Evolutionary conservation across 129 eudicot species (phyloP), one percentile per base, ranked within the genome.

Genomic region (Escallonia rubra): DNA sequence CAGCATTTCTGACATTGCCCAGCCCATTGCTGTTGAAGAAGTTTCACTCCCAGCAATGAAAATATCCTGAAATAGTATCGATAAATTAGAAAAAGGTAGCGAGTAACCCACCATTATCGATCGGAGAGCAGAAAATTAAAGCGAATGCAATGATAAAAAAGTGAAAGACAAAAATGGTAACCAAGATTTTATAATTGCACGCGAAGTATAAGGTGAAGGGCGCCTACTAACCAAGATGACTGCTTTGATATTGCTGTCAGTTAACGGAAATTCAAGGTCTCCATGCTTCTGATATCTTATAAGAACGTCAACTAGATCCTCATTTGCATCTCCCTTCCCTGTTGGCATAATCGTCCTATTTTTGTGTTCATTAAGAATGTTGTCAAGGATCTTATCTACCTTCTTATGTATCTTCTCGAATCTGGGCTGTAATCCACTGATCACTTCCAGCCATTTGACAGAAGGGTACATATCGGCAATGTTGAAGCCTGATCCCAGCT

Each of bases 261-360:
- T 72, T 4, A 72, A 53, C 2, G 34, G 66, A 54, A 70, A 45
- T 59, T 70, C 67, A 47, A 54, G 59, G 5, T 54, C 38, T 11
- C 23, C 59, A n/a, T 5, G 59, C 59, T 54, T 54, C 59, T 54
- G 59, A 54, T 11, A 4, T 56, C 78, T 76, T 34, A 83, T 56
- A 5, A 83, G 64, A 65, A 79, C 80, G 47, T 83, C 85, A n/a
- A 83, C 80, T 2, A 80, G 75, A 53, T 83, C 89, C 59, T 79
- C 79, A 40, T 70, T 45, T 7, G 6, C 71, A 46, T 70, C 74
- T 15, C 45, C 40, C 40, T 68, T 42, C 5, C 51, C 64, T 6
- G 9, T 48, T 5, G 4, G 46, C 15, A 10, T 57, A 11, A 55
- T 65, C 60, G 4, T 41, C 34, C 73, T 64, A 2, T 57, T 65